Evolutionary conservation across 208 protist species (phyloP), one percentile per base, ranked within the genome.

Genomic region (Leishmania guyanensis): DNA sequence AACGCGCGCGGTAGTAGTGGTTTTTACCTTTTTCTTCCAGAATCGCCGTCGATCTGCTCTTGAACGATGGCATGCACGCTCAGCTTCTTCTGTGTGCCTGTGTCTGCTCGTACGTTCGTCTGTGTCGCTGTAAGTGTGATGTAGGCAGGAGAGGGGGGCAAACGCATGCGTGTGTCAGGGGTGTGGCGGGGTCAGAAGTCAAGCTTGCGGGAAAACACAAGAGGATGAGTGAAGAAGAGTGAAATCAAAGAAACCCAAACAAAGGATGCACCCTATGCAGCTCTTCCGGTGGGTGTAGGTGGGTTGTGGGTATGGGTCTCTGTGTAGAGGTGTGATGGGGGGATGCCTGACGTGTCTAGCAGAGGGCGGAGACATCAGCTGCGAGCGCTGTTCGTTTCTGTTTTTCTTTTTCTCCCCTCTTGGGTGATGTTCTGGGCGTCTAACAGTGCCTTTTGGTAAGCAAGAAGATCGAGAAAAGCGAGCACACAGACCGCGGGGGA

Each of bases 31-130:
- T 33, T 26, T 46, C 54, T 70, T 78, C 69, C 36, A 48, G 50
- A 62, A 29, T 79, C n/a, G 29, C 62, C 12, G 62, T 54, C 46
- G 16, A 22, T 29, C 43, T 50, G 58, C 64, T 65, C 70, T 84
- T 3, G 12, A 39, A 39, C 16, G 14, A 66, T 66, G 62, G 29
- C 10, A 22, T 20, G 14, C 29, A 68, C 29, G 14, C 62, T 22
- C 8, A 20, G 10, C 29, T 68, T 68, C 12, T 39, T 36, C 43
- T 10, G n/a, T 65, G 65, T 48, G 65, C 26, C 5, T 22, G 39
- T 50, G 66, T 29, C 8, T 53, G 46, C 48, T 17, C 29, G 29
- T 36, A 29, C 0, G 60, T 65, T 17, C 26, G 10, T 65, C 22
- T 65, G 0, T 53, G 2, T 53, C n/a, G 14, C 26, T 54, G 3